These are phyloP conservation scores for Pyrus hybrid DNA, from an alignment of 331 rosid genomes.

Conservation along the genomic window DNA sequence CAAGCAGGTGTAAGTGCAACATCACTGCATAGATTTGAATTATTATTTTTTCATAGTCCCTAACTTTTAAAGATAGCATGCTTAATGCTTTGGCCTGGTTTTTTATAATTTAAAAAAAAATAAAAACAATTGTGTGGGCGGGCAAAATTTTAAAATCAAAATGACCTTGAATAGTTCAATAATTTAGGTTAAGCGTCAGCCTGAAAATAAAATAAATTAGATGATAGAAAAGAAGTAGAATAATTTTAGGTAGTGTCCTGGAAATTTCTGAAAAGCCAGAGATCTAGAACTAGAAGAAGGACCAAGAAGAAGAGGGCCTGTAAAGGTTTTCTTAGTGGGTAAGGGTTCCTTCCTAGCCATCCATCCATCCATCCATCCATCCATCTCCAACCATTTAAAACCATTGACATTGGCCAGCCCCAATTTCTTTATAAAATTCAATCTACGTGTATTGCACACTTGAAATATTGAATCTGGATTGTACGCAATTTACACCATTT, in stretches of 20 bases:
- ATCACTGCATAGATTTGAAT: neutral
- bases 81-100: neutral
- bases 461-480: neutral
- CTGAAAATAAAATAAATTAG: neutral
- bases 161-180: neutral
- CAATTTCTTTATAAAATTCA: neutral
- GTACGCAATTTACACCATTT: neutral
- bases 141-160: neutral
- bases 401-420: neutral
- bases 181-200: neutral
- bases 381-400: neutral
- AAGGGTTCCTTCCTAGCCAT: slow-evolving; percentile 23
- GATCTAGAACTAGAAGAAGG: neutral
- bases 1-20: neutral
- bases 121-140: neutral
- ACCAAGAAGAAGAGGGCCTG: neutral
- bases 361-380: neutral
- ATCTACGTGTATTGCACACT: slow-evolving; percentile 21
- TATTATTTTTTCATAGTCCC: neutral
- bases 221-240: no score
- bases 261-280: slow-evolving; percentile 16
- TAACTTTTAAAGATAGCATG: neutral
- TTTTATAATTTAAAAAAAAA: neutral
- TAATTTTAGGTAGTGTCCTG: neutral
- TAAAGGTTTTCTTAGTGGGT: slow-evolving; percentile 24